Conservation (phyloP, 2,329 filamentous ascomycete genomes). For the Paradendryphiella salina region DNA sequence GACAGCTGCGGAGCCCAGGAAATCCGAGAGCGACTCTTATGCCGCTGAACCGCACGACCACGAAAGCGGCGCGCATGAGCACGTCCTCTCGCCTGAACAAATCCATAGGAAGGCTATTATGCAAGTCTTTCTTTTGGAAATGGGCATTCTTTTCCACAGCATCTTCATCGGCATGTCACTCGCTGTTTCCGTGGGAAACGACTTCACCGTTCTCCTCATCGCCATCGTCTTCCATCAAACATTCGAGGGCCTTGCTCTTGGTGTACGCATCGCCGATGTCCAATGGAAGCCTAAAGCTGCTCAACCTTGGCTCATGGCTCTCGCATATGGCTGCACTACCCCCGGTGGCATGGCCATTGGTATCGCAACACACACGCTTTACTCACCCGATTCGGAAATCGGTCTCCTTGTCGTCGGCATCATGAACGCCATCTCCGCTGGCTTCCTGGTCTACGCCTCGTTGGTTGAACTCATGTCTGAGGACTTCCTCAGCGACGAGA, state of each 20-base stretch:
- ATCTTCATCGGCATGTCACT: conserved; percentile 66
- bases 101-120: conserved; percentile 37
- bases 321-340: conserved; percentile 72
- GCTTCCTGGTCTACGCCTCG: conserved; percentile 78
- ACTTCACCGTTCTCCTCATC: conserved; percentile 61
- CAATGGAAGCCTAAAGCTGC: conserved; percentile 48
- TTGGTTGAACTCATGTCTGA: conserved; percentile 83
- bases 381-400: conserved; percentile 75
- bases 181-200: conserved; percentile 56
- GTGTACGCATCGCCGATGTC: conserved; percentile 80
- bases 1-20: conserved; percentile 47
- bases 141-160: conserved; percentile 65
- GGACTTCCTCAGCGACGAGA: conserved; percentile 78
- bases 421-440: conserved; percentile 84
- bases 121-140: conserved; percentile 55
- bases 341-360: conserved; percentile 84
- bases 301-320: conserved; percentile 70
- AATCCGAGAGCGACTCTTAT: conserved; percentile 27
- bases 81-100: conserved; percentile 26
- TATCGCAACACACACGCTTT: conserved; percentile 73
- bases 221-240: conserved; percentile 71
- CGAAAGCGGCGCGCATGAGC: conserved; percentile 20
- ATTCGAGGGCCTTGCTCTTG: conserved; percentile 84
- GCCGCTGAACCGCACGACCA: conserved; percentile 31
- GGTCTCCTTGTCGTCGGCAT: conserved; percentile 81